phyloP scores from a whole-genome alignment of 805 yeast species.

The Saccharomycopsis fodiens region DNA sequence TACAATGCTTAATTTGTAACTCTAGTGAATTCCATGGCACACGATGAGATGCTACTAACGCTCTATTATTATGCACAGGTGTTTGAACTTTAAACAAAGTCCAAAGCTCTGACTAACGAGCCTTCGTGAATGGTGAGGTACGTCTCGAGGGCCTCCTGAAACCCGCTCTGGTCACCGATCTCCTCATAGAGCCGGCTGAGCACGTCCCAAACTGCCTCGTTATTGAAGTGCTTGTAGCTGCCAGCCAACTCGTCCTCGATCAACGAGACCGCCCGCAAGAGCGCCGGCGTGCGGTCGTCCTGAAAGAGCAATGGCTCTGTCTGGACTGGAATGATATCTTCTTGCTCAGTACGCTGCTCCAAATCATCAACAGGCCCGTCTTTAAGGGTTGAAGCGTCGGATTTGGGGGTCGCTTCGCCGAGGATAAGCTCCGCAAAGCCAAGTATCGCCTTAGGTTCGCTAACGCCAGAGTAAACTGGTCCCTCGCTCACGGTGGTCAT shows the following conservation, averaged over 20 bases:
- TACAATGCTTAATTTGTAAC: too few relatives aligned
- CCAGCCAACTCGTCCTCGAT: constrained; percentile 15
- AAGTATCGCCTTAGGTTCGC: constrained; percentile 42
- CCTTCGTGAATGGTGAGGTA: constrained; percentile 11
- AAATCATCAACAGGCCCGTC: not conserved
- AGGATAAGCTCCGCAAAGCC: constrained; percentile 48
- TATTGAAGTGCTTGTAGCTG: constrained; percentile 11
- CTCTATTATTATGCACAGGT: too few relatives aligned
- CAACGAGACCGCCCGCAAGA: constrained; percentile 11
- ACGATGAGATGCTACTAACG: too few relatives aligned
- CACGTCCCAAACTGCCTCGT: constrained; percentile 12
- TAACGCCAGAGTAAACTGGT: constrained; percentile 39
- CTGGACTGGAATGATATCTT: not conserved
- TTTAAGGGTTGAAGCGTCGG: too few relatives aligned
- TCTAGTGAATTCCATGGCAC: too few relatives aligned
- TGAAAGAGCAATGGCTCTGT: not conserved
- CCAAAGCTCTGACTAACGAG: constrained; percentile 11
- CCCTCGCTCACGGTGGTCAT: not conserved
- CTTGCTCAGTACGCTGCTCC: not conserved
- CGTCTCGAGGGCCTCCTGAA: constrained; percentile 14
- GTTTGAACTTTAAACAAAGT: not conserved
- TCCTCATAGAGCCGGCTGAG: constrained; percentile 11
- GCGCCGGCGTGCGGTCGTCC: constrained; percentile 1
- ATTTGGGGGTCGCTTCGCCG: constrained; percentile 30
- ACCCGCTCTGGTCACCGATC: constrained; percentile 9